Base-by-base conservation (phyloP, 169 alveolate species). In the Theileria orientalis region DNA sequence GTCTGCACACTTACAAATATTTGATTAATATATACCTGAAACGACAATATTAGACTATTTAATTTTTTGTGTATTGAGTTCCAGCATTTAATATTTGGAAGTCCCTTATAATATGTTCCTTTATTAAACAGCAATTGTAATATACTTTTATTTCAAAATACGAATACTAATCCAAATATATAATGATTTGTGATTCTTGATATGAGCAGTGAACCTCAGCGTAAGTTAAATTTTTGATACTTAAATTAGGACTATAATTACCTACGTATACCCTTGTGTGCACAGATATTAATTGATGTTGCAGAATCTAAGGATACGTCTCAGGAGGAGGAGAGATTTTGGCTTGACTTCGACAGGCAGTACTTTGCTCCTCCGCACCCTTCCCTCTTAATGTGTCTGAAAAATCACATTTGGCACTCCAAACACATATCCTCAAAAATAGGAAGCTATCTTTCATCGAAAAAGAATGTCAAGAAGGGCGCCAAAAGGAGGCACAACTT, bases 251-350 rank as follows among this genome's bases (percentile, higher is more conserved):
- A 49, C 19, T 49, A 49, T 49, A 49, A 21, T 49, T 49, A 49
- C 2, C 27, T 13, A 49, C 7, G 19, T 49, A 29, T 21, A 16
- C 2, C 25, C 25, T 49, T 56, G 21, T 56, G 21, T 27, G 44
- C 44, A 5, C 44, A 7, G 9, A 37, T 37, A 37, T 7, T 37
- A 37, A 37, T 7, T 7, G 9, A n/a, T 42, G 3, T 46, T 46
- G 13, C 46, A 68, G 76, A 68, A 40, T 30, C 76, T 23, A 68
- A 68, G 33, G 76, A 68, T 23, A 41, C 67, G 46, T 47, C 78
- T 54, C 87, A 79, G 54, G 87, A 79, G 32, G 87, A 79, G 83
- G 87, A 79, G 8, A 51, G 78, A 29, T 79, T 79, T 37, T 79
- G 87, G 87, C 25, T 47, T 19, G 87, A 79, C 11, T 62, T 74